Percentiles rank a stretch among this genome's conserved stretches.
These are phyloP conservation scores for Epichloe aotearoae DNA, from an alignment of 2,329 filamentous ascomycete species.

Conservation along the genomic window DNA sequence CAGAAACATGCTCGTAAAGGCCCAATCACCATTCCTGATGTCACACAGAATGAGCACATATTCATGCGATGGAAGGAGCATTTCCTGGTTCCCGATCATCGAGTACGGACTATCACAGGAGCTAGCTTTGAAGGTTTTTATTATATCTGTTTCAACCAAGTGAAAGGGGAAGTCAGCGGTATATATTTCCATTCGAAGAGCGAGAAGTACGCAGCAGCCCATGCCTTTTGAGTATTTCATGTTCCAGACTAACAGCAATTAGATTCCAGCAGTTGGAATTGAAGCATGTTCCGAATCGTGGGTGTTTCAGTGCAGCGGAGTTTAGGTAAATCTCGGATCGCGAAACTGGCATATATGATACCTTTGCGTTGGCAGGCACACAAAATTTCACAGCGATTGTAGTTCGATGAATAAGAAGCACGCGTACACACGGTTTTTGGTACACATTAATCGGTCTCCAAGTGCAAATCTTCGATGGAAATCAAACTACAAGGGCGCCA, in stretches of 20 bases:
- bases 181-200: constrained; percentile 98
- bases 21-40: constrained; percentile 48
- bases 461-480: neutral
- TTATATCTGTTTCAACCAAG: constrained; percentile 97
- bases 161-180: constrained; percentile 71
- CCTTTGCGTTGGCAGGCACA: neutral
- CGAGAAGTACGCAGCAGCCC: constrained; percentile 60
- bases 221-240: neutral
- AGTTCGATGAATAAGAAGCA: neutral
- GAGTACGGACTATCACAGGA: constrained; percentile 78
- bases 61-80: constrained; percentile 99
- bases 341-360: neutral
- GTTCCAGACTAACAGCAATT: constrained; percentile 3
- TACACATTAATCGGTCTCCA: neutral
- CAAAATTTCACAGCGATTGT: neutral
- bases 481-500: neutral
- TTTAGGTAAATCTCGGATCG: constrained; percentile 37
- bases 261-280: constrained; percentile 90
- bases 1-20: constrained; percentile 44
- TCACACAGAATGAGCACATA: constrained; percentile 70
- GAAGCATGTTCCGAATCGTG: constrained; percentile 72
- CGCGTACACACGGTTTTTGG: neutral
- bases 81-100: constrained; percentile 90
- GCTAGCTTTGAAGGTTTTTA: constrained; percentile 98
- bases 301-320: constrained; percentile 76